Evolutionary conservation across 768 basidiomycete genomes (phyloP), one percentile per base, ranked within the genome.

Genomic region (Tremella mesenterica): DNA sequence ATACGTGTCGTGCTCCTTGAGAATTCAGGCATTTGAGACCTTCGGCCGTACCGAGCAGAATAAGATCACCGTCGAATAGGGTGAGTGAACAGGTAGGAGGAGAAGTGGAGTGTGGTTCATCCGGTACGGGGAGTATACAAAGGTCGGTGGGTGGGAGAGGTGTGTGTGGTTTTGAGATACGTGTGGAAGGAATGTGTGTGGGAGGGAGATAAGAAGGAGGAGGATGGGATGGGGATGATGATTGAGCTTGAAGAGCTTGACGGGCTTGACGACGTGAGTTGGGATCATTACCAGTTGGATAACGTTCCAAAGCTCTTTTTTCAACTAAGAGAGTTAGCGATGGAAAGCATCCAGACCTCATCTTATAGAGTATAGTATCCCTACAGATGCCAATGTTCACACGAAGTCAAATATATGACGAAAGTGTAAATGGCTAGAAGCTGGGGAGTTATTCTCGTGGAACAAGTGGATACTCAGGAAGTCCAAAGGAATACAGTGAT

Each of bases 11-110:
- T 16, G 50, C 16, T 27, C 29, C 31, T 46, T 49, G 20, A 39
- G 48, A 48, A 33, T 52, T 46, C 3, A 63, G 52, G n/a, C n/a
- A n/a, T 20, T 48, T 46, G 29, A 63, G 45, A 6, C 55, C 61
- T 16, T 30, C 36, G 2, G 58, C 41, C 3, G 58, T 63, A 23
- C 61, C 61, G 38, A 59, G 36, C 16, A 63, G 44, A 8, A 63
- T 38, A 26, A 63, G 30, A 2, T 31, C 36, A 16, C 45, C 48
- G 34, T 26, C 54, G 21, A 52, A 48, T 12, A 59, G 27, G 1
- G 61, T 52, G 16, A 54, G 36, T 16, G 43, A 45, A 18, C 58
- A 59, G 8, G 49, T 57, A 34, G 57, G 59, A 8, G 48, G 23
- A 7, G 39, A 9, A 5, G 13, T 31, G 3, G 61, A 59, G 41